phyloP scores from a whole-genome alignment of 352 stramenopile genomes.

The Phytophthora idaei region DNA sequence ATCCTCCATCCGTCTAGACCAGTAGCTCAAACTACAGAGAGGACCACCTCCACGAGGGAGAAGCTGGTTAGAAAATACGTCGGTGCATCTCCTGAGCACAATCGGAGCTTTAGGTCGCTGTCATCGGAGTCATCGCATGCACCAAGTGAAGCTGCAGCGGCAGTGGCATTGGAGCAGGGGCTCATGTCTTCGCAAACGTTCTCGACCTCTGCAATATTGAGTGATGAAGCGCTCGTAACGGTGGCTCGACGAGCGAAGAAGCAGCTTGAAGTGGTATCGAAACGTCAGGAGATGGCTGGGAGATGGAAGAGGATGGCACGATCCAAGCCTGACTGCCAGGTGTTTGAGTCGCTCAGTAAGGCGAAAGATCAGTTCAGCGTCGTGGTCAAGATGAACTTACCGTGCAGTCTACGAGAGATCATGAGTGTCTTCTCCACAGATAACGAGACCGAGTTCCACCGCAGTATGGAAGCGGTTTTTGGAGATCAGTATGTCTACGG shows the following conservation, averaged over 20 bases:
- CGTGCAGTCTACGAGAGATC: slow-evolving; percentile 60
- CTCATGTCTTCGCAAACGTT: slow-evolving; percentile 43
- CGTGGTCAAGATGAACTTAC: slow-evolving; percentile 64
- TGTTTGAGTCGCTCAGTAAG: slow-evolving; percentile 54
- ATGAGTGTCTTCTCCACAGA: slow-evolving; percentile 64
- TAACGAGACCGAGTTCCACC: slow-evolving; percentile 55
- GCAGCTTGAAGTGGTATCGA: slow-evolving; percentile 48
- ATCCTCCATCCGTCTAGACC: slow-evolving; percentile 5
- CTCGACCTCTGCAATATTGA: slow-evolving; percentile 34
- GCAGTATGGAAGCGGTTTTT: slow-evolving; percentile 69
- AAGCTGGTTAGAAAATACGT: slow-evolving; percentile 17
- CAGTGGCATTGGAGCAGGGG: slow-evolving; percentile 33
- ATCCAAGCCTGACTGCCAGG: slow-evolving; percentile 47
- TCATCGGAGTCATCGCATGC: slow-evolving; percentile 30
- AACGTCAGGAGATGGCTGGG: slow-evolving; percentile 51
- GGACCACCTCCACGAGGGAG: slow-evolving; percentile 4
- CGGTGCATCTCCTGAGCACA: slow-evolving; percentile 7
- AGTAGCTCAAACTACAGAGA: slow-evolving; percentile 4
- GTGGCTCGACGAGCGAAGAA: slow-evolving; percentile 49
- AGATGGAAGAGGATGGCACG: slow-evolving; percentile 48
- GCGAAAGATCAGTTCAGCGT: slow-evolving; percentile 61
- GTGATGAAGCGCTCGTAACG: slow-evolving; percentile 40
- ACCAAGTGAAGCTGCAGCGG: slow-evolving; percentile 16
- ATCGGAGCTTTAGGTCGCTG: slow-evolving; percentile 18
- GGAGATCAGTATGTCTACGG: slow-evolving; percentile 68